Percentiles rank a stretch among this genome's conserved stretches.
These are phyloP conservation scores for Somion occarium DNA, from an alignment of 1,284 basidiomycete genomes.

Conservation along the genomic window DNA sequence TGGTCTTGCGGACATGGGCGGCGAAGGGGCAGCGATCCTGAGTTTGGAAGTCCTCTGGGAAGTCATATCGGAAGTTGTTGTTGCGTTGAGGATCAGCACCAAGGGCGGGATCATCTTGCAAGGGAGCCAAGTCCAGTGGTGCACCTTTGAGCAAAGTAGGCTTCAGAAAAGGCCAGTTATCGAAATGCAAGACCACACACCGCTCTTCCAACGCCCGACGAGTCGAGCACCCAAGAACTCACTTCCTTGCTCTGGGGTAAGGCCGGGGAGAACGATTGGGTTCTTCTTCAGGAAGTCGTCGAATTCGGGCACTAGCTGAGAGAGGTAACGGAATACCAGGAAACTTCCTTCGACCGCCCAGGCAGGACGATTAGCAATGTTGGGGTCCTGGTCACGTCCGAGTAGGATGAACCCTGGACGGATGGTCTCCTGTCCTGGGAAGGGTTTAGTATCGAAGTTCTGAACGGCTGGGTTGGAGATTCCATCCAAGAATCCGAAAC, in stretches of 20 bases:
- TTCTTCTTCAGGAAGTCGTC: slow-evolving; percentile 42
- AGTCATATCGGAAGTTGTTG: slow-evolving; percentile 32
- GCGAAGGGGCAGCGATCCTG: slow-evolving; percentile 45
- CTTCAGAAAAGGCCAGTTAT: not conserved
- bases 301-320: slow-evolving; percentile 53
- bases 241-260: slow-evolving; percentile 36
- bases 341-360: slow-evolving; percentile 53
- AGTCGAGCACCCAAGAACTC: slow-evolving; percentile 50
- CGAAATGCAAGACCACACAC: slow-evolving; percentile 24
- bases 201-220: slow-evolving; percentile 58
- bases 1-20: slow-evolving; percentile 51
- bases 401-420: slow-evolving; percentile 30
- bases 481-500: slow-evolving; percentile 37
- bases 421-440: slow-evolving; percentile 31
- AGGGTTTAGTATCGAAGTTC: slow-evolving; percentile 27
- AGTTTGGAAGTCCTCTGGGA: slow-evolving; percentile 26
- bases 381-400: slow-evolving; percentile 20
- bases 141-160: slow-evolving; percentile 21
- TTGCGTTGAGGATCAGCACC: slow-evolving; percentile 28
- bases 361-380: slow-evolving; percentile 28
- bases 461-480: slow-evolving; percentile 35
- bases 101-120: slow-evolving; percentile 28
- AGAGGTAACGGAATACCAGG: slow-evolving; percentile 50
- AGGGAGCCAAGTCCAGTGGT: slow-evolving; percentile 32
- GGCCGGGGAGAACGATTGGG: slow-evolving; percentile 31